Evolutionary conservation across 176 grass and related monocot genomes (phyloP), one percentile per base, ranked within the genome.

Genomic region (Alloteropsis semialata): DNA sequence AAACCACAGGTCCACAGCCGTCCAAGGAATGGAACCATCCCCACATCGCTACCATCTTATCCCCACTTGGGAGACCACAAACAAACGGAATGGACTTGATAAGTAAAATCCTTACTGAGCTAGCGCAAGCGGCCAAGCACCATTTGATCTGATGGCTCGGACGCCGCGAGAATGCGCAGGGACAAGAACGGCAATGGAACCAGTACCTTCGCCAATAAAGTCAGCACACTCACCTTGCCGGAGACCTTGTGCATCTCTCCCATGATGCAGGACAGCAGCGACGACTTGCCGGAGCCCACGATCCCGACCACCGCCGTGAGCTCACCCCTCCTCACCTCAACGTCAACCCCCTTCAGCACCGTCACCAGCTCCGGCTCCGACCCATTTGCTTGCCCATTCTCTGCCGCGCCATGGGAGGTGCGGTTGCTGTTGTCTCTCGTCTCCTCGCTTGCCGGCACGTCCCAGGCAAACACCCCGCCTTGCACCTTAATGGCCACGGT

Each of bases 241-340:
- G 88, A 81, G 79, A 91, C 10, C 86, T 91, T 94, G 32, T 72
- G 85, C 92, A 89, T 94, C 69, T 94, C 92, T 11, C 92, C 88
- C 67, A 91, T 82, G 57, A 94, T 70, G 70, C 92, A 86, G 8
- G 88, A 86, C 12, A 94, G 83, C 69, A 94, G 48, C 24, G 92
- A 94, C 2, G 92, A 94, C 83, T 94, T 94, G 63, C 92, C 86
- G 7, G 92, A 94, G 10, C 88, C 86, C 46, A 91, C 92, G 5
- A 39, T 84, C 5, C 88, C 92, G 6, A 94, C 89, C 45, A 94
- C 83, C 14, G 89, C 92, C 6, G 76, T 64, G 5, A 94, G 80
- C 27, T 84, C 80, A 6, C 86, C 92, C 59, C 25, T 84, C 27
- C 58, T 75, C n/a, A 94, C 87, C 76, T 74, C 39, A 33, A 94